Base-by-base conservation (phyloP, 2,329 filamentous ascomycete genomes). In the Curvularia eragrostidis region DNA sequence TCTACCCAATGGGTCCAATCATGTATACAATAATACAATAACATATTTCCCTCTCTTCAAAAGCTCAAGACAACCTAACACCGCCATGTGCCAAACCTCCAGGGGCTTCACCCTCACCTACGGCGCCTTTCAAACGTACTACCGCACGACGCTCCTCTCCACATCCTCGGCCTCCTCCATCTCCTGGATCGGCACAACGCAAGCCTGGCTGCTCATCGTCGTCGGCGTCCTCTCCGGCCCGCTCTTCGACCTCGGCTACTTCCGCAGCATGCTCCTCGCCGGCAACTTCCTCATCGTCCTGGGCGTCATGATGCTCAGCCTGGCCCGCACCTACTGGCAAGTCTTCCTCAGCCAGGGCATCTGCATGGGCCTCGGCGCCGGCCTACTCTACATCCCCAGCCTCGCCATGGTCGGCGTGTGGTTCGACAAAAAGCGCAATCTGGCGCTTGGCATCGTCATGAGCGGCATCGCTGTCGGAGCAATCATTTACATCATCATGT, bases 301-400 rank as follows among this genome's bases (percentile, higher is more conserved):
- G 52, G 83, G 85, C 3, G 73, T 89, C 10, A 87, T 89, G 84
- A 87, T 88, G 85, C 78, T 85, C 0, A 84, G 81, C 21, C 69
- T 89, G 61, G 86, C 77, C 46, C 82, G 77, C 3, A 63, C 81
- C 50, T 85, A 84, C 63, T 85, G 83, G 69, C 83, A 85, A 56
- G 80, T 84, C 52, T 73, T 85, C 41, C 79, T 86, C 3, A 77
- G 82, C 0, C 84, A 87, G 62, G 82, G 81, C 1, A 73, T 86
- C 5, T 85, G 82, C 67, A 83, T 77, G 73, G 75, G 75, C 0
- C 36, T 74, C 3, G 75, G 75, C 0, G 74, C 75, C 0, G 75
- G 75, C 0, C 51, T 77, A 30, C 46, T 77, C 3, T 77, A 77
- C 43, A 73, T 77, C 6, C 75, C 75, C 1, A 75, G 72, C 61